Percentiles rank a stretch among this genome's conserved stretches.
Conservation (phyloP, 257 asterid genomes). For the Catharanthus roseus region DNA sequence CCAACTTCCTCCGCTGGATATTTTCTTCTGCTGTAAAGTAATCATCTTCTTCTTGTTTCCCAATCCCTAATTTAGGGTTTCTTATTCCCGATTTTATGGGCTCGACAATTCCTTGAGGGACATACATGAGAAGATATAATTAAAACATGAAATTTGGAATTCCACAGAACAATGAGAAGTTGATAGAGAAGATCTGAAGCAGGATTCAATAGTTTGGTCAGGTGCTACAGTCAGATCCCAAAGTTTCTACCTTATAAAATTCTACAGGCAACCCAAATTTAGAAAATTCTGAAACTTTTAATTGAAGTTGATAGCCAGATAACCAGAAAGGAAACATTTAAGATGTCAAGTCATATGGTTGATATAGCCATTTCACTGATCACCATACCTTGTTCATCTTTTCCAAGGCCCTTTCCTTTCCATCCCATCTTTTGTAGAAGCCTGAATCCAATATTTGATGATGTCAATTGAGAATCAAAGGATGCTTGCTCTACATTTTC, state of each 20-base stretch:
- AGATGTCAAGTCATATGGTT: slow-evolving; percentile 1
- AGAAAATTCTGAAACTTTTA: neutral
- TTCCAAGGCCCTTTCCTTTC: slow-evolving; percentile 99
- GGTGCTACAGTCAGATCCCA: neutral
- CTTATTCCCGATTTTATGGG: slow-evolving; percentile 96
- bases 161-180: neutral
- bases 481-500: slow-evolving; percentile 96
- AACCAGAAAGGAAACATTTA: neutral
- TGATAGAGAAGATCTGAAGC: neutral
- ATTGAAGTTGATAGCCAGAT: neutral
- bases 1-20: slow-evolving; percentile 90
- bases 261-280: neutral
- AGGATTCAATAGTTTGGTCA: neutral
- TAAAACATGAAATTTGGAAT: slow-evolving; percentile 7
- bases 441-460: slow-evolving; percentile 83
- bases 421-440: slow-evolving; percentile 99
- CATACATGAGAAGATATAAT: slow-evolving; percentile 1
- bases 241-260: neutral
- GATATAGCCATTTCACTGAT: slow-evolving; percentile 10
- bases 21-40: slow-evolving; percentile 96
- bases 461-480: slow-evolving; percentile 62
- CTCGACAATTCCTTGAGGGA: slow-evolving; percentile 67
- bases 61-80: slow-evolving; percentile 87
- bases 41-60: slow-evolving; percentile 98
- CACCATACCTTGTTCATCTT: slow-evolving; percentile 82